Conservation (phyloP, 2,329 filamentous ascomycete genomes). For the Paraconiothyrium sp. region DNA sequence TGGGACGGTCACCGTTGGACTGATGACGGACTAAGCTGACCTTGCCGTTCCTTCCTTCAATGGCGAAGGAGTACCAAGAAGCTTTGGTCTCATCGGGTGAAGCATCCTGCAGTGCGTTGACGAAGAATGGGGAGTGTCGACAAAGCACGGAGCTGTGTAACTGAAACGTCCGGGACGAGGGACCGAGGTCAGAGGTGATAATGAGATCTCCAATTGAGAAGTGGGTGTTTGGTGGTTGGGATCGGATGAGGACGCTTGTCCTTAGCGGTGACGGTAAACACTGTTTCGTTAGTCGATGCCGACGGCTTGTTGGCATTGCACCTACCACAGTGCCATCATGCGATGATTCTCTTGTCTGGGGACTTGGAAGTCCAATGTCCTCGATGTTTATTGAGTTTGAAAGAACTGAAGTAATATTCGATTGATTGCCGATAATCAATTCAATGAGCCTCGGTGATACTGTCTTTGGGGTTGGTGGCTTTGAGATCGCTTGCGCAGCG, state of each 20-base stretch:
- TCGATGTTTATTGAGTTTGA: background rate
- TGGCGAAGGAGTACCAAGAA: constrained; percentile 17
- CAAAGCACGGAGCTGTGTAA: constrained; percentile 23
- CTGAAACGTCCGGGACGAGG: constrained; percentile 12
- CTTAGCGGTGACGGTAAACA: constrained; percentile 6
- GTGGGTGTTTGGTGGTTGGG: constrained; percentile 14
- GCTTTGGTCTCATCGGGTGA: background rate
- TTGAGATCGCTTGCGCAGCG: background rate
- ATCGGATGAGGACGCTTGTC: background rate
- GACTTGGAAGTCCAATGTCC: background rate
- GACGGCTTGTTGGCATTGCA: background rate
- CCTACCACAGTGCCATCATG: constrained; percentile 14
- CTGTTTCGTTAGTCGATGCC: background rate
- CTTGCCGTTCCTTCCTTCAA: constrained; percentile 16
- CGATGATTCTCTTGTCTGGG: constrained; percentile 7
- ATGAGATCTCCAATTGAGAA: constrained; percentile 33
- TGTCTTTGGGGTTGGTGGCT: background rate
- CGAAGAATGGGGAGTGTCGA: constrained; percentile 25
- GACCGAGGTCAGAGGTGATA: constrained; percentile 15
- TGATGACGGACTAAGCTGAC: constrained; percentile 13
- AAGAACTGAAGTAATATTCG: background rate
- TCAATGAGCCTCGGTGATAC: background rate
- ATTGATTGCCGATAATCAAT: background rate
- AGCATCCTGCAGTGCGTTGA: background rate
- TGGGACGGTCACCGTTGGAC: constrained; percentile 9